Conservation (phyloP, 139 green algal species). For the Haematococcus sp. region DNA sequence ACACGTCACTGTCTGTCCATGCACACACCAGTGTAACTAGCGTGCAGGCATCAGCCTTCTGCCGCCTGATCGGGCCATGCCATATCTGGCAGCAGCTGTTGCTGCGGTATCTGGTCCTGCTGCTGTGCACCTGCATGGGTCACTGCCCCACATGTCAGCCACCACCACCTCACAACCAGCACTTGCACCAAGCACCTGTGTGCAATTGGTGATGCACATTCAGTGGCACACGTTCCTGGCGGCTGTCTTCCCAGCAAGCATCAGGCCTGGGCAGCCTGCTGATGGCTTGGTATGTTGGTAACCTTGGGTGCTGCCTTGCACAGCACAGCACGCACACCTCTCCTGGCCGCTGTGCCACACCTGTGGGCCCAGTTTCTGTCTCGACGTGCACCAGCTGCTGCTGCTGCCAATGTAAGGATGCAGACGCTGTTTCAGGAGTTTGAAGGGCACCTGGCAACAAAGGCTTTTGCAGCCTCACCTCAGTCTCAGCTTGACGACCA, state of each 20-base stretch:
- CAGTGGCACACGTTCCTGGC: slow-evolving; percentile 43
- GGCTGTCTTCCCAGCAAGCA: slow-evolving; percentile 15
- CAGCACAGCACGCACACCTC: neutral
- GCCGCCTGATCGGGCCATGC: neutral
- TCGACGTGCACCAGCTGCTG: neutral
- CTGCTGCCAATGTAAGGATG: neutral
- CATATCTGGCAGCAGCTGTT: neutral
- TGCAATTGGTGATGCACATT: slow-evolving; percentile 11
- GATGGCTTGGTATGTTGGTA: too few species aligned
- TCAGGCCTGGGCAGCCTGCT: too few species aligned
- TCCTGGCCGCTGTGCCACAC: slow-evolving; percentile 64
- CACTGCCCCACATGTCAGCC: too few species aligned
- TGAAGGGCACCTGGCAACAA: neutral
- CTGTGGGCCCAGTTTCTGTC: slow-evolving; percentile 55
- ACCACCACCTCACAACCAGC: too few species aligned
- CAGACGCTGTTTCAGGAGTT: too few species aligned
- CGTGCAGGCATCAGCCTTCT: slow-evolving; percentile 1
- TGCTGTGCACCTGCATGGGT: too few species aligned
- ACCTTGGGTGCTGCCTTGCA: slow-evolving; percentile 26
- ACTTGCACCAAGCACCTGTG: slow-evolving; percentile 24
- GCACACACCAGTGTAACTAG: neutral
- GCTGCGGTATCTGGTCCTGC: neutral
- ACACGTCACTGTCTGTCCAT: neutral
- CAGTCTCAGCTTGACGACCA: too few species aligned
- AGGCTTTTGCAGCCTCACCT: neutral